Evolutionary conservation across 495 filamentous ascomycete genomes (phyloP), one percentile per base, ranked within the genome.

Genomic region (Tuber borchii): DNA sequence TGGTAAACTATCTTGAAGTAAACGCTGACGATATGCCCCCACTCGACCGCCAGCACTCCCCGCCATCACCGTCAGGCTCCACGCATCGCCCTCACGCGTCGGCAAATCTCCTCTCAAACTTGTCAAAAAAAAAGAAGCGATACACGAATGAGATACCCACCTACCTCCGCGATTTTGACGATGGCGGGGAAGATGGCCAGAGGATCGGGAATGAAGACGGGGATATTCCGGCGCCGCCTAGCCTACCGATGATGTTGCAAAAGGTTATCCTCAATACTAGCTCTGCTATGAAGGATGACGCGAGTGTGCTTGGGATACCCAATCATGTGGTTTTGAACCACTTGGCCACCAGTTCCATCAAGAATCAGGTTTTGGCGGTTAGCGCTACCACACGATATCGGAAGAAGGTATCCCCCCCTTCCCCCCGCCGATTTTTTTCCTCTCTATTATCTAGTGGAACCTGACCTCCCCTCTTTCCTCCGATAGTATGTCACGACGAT

Each of bases 281-380:
- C 10, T 95, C 91, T 10, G 89, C 93, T 2, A 94, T 97, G 87
- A 98, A 97, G 85, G 95, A 98, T 84, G 95, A 99, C 83, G 96
- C 93, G 84, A 97, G 94, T 85, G 96, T 99, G 68, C 85, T 99
- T 56, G 94, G 90, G 72, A 94, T 97, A 86, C 95, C 95, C 20
- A 99, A 98, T 80, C 95, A 99, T 78, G 97, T 95, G 3, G 93
- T 99, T 40, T 85, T 99, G 78, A 99, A 99, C 79, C 95, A 99
- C 83, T 86, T 99, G 70, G 95, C 95, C n/a, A 99, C 95, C 6
- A 97, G 94, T 86, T 97, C 94, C 84, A 99, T 99, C 84, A 97
- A 97, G 85, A 92, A 97, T 75, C 92, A 93, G 73, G 92, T 98
- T 42, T 87, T 99, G 76, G 95, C 96, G n/a, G 95, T 97, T 5